These are phyloP conservation scores for Akanthomyces muscarius DNA, from an alignment of 2,329 filamentous ascomycete genomes.

Conservation along the genomic window DNA sequence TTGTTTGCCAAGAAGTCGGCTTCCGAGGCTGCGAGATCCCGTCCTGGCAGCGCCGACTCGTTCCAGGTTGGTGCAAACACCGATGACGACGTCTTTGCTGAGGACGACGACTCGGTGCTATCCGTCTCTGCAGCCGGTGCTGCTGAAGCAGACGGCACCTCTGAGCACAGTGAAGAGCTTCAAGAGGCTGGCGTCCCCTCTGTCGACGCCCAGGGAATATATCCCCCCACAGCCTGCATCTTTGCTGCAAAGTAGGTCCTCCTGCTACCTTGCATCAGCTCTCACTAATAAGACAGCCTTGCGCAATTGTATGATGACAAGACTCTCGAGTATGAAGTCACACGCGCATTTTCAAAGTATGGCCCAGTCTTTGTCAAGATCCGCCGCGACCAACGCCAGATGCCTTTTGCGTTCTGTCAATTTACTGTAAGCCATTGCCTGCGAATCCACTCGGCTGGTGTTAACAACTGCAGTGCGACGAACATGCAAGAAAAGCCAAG, in stretches of 20 bases:
- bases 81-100: conserved; percentile 18
- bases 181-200: not conserved
- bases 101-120: conserved; percentile 1
- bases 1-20: conserved; percentile 8
- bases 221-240: conserved; percentile 54
- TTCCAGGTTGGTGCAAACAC: conserved; percentile 17
- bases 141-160: not conserved
- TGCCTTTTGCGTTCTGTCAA: conserved; percentile 63
- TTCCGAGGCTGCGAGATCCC: conserved; percentile 15
- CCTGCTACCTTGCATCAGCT: not conserved
- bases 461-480: conserved; percentile 35
- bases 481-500: conserved; percentile 48
- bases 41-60: conserved; percentile 13
- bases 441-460: not conserved
- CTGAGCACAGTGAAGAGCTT: not conserved
- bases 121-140: not conserved
- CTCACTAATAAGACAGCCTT: conserved; percentile 39
- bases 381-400: conserved; percentile 51
- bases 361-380: conserved; percentile 61
- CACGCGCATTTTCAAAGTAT: conserved; percentile 47
- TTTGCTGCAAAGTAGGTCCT: conserved; percentile 63
- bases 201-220: conserved; percentile 41
- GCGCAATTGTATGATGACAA: conserved; percentile 46
- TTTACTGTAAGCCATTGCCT: conserved; percentile 47
- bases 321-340: conserved; percentile 50